Conservation (phyloP, 352 stramenopile species). For the Phytophthora nicotianae region DNA sequence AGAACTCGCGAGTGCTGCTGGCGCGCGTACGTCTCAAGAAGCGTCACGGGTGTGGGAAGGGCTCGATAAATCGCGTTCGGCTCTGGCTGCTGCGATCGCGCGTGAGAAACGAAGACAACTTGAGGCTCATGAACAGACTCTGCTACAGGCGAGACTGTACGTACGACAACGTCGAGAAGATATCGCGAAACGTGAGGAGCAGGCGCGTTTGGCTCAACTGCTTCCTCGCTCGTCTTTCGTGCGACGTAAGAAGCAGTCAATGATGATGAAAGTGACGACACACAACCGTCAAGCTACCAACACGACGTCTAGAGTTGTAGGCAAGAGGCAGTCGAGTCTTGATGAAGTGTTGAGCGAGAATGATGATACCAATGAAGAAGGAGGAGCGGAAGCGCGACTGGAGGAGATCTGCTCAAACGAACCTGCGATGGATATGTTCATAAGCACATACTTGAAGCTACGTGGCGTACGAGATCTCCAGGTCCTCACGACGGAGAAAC, state of each 20-base stretch:
- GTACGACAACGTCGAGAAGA: constrained; percentile 58
- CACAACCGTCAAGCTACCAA: constrained; percentile 31
- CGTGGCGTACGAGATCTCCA: constrained; percentile 54
- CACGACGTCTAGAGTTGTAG: constrained; percentile 8
- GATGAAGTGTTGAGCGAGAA: constrained; percentile 24
- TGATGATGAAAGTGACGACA: constrained; percentile 60
- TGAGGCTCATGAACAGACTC: constrained; percentile 33
- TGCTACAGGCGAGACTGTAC: constrained; percentile 43
- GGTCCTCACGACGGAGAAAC: constrained; percentile 59
- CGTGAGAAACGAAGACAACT: constrained; percentile 52
- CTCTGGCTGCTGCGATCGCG: constrained; percentile 46
- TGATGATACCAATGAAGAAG: constrained; percentile 13
- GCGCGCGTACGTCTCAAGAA: constrained; percentile 58
- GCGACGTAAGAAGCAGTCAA: constrained; percentile 68
- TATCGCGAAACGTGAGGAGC: constrained; percentile 59
- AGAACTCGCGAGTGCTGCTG: constrained; percentile 53
- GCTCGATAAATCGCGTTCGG: constrained; percentile 47
- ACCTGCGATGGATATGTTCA: constrained; percentile 59
- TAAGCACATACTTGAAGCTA: constrained; percentile 58
- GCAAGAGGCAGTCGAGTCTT: constrained; percentile 21
- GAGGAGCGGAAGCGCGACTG: constrained; percentile 32
- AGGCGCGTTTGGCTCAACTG: constrained; percentile 61
- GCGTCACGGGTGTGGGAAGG: constrained; percentile 63
- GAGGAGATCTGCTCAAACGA: constrained; percentile 64
- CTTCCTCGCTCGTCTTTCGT: constrained; percentile 70